A percentile compares a stretch with the other conserved stretches of the same genome.
Conservation (phyloP, 176 grass and related monocot genomes). For the Hsuehochloa calcarea region DNA sequence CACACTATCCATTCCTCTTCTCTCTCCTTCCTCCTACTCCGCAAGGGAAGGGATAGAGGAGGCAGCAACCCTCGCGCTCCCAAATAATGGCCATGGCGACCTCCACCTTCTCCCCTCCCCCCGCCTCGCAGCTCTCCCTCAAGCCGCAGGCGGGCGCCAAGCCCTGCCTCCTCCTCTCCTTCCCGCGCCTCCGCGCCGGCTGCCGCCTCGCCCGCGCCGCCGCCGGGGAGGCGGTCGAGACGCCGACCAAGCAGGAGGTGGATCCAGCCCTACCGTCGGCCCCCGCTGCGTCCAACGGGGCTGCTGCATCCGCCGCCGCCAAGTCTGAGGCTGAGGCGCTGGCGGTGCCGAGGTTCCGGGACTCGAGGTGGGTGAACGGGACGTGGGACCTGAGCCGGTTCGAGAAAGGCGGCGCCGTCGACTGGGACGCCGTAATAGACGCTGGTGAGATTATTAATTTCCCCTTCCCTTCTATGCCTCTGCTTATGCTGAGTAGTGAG, state of each 20-base stretch:
- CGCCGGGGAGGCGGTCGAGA: slow-evolving; percentile 43
- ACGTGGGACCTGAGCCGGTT: slow-evolving; percentile 87
- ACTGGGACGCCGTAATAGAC: slow-evolving; percentile 94
- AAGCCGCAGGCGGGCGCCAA: slow-evolving; percentile 12
- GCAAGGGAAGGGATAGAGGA: background rate
- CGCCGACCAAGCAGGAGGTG: slow-evolving; percentile 18
- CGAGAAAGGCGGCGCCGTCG: slow-evolving; percentile 55
- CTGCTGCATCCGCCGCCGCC: background rate
- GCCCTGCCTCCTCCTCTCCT: background rate
- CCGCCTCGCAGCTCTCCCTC: slow-evolving; percentile 11
- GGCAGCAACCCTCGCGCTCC: too few species aligned
- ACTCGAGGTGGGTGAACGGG: slow-evolving; percentile 77
- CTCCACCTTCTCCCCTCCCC: slow-evolving; percentile 45
- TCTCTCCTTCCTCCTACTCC: background rate
- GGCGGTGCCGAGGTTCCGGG: slow-evolving; percentile 44
- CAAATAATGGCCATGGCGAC: slow-evolving; percentile 58
- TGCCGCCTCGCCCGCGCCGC: slow-evolving; percentile 30
- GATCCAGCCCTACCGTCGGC: background rate
- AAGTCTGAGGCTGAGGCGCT: background rate
- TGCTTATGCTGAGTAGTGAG: background rate
- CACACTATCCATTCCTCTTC: too few species aligned
- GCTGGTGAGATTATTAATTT: slow-evolving; percentile 47
- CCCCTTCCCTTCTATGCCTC: background rate
- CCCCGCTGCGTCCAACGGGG: slow-evolving; percentile 40
- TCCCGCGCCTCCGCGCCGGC: slow-evolving; percentile 23